Evolutionary conservation across 306 rosid genomes (phyloP).

Genomic region (Casuarina equisetifolia): DNA sequence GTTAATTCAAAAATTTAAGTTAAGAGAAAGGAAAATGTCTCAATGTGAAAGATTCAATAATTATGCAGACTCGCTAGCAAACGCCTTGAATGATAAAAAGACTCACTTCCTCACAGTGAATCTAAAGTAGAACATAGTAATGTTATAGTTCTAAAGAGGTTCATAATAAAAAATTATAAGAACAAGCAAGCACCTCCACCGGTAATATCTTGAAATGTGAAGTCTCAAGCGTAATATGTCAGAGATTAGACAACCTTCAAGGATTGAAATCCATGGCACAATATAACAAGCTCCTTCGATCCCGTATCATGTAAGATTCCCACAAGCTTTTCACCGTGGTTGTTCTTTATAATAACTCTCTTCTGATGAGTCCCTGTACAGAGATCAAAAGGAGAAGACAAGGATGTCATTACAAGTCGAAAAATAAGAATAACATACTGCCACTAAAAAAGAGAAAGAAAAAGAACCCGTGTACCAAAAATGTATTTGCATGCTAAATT

Average conservation of each 20-base stretch:
- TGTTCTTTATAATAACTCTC: constrained; percentile 47
- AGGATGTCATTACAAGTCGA: neutral
- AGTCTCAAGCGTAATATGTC: neutral
- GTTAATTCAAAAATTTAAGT: too few species aligned
- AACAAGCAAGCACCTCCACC: neutral
- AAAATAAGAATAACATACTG: neutral
- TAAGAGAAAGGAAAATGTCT: too few species aligned
- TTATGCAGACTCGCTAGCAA: too few species aligned
- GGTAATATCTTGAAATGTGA: neutral
- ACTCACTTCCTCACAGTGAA: too few species aligned
- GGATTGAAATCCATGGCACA: constrained; percentile 89
- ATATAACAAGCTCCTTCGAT: constrained; percentile 58
- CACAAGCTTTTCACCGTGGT: constrained; percentile 66
- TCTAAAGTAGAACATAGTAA: too few species aligned
- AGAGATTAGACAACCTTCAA: constrained; percentile 52
- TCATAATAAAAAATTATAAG: neutral
- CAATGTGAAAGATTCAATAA: too few species aligned
- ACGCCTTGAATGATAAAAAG: too few species aligned
- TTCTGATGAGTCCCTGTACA: constrained; percentile 33
- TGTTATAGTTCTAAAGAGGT: too few species aligned
- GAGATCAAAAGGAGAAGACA: neutral
- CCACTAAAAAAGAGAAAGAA: neutral
- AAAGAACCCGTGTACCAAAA: neutral
- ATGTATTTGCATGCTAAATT: neutral
- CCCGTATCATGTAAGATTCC: constrained; percentile 73